phyloP scores from a whole-genome alignment of 345 rosid species.

The Gossypium bickii region DNA sequence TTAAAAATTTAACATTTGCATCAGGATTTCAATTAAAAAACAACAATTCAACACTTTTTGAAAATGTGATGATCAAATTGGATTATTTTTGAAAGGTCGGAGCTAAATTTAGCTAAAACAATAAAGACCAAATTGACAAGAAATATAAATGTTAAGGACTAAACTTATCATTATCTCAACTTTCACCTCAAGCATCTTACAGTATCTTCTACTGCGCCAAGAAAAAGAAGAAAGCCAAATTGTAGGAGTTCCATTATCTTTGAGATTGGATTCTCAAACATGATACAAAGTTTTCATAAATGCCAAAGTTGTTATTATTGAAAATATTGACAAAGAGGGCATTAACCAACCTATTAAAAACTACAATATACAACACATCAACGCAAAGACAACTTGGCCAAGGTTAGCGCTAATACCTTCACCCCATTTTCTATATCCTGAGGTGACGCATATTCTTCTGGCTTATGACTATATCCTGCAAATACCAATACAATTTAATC shows the following conservation, averaged over 20 bases:
- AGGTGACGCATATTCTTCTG: conserved; percentile 73
- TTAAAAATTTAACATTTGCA: too few relatives aligned
- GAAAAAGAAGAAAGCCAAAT: too few relatives aligned
- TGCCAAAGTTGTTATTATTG: conserved; percentile 2
- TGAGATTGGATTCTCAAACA: not conserved
- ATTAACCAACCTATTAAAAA: not conserved
- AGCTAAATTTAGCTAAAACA: too few relatives aligned
- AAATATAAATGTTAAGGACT: too few relatives aligned
- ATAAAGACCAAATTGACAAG: too few relatives aligned
- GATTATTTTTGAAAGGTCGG: too few relatives aligned
- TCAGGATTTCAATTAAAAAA: too few relatives aligned
- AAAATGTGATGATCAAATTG: too few relatives aligned
- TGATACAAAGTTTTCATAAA: not conserved
- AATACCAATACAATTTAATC: conserved; percentile 16
- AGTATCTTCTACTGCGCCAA: too few relatives aligned
- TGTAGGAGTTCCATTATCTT: not conserved
- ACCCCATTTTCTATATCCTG: conserved; percentile 78
- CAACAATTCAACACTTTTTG: too few relatives aligned
- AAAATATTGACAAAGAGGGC: not conserved
- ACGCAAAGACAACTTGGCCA: conserved; percentile 61
- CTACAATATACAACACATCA: conserved; percentile 15
- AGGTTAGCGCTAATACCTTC: conserved; percentile 64
- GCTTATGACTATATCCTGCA: conserved; percentile 94
- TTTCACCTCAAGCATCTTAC: too few relatives aligned
- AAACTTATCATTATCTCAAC: too few relatives aligned